phyloP scores from a whole-genome alignment of 352 stramenopile genomes.

The Globisporangium megalacanthum region DNA sequence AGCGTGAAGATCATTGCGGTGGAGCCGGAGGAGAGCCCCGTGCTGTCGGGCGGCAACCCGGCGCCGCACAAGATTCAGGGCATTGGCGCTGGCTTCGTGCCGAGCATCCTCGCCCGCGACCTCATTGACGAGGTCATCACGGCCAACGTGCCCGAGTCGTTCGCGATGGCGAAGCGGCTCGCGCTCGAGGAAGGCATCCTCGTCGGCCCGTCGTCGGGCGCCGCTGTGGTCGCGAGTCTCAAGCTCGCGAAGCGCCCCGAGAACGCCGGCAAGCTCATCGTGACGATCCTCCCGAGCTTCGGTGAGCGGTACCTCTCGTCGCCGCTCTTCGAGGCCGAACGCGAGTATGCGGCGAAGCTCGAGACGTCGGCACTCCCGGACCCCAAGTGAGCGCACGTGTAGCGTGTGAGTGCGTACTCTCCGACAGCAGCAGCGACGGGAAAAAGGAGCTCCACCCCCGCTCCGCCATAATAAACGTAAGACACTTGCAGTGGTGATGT shows the following conservation, averaged over 20 bases:
- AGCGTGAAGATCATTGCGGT: slow-evolving; percentile 79
- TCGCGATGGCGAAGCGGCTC: slow-evolving; percentile 83
- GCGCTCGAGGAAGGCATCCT: slow-evolving; percentile 84
- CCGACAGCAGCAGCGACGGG: not conserved
- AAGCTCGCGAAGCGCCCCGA: slow-evolving; percentile 77
- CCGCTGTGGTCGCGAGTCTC: slow-evolving; percentile 79
- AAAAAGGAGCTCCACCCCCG: not conserved
- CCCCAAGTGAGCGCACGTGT: slow-evolving; percentile 7
- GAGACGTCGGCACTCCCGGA: slow-evolving; percentile 38
- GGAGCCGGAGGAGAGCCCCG: slow-evolving; percentile 77
- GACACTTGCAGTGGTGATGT: not conserved
- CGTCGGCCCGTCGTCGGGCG: slow-evolving; percentile 82
- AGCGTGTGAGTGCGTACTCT: not conserved
- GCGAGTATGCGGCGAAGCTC: slow-evolving; percentile 63
- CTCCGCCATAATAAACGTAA: not conserved
- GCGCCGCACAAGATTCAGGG: slow-evolving; percentile 85
- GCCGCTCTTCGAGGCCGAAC: slow-evolving; percentile 73
- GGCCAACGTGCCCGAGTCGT: slow-evolving; percentile 70
- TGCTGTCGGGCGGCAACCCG: slow-evolving; percentile 77
- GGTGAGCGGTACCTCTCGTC: slow-evolving; percentile 86
- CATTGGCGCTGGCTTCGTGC: slow-evolving; percentile 80
- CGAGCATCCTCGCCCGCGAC: slow-evolving; percentile 69
- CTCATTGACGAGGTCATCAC: slow-evolving; percentile 90
- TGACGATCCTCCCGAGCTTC: slow-evolving; percentile 88
- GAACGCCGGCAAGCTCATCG: slow-evolving; percentile 84